Evolutionary conservation across 768 basidiomycete species (phyloP), one percentile per base, ranked within the genome.

Genomic region (Trametes cubensis): DNA sequence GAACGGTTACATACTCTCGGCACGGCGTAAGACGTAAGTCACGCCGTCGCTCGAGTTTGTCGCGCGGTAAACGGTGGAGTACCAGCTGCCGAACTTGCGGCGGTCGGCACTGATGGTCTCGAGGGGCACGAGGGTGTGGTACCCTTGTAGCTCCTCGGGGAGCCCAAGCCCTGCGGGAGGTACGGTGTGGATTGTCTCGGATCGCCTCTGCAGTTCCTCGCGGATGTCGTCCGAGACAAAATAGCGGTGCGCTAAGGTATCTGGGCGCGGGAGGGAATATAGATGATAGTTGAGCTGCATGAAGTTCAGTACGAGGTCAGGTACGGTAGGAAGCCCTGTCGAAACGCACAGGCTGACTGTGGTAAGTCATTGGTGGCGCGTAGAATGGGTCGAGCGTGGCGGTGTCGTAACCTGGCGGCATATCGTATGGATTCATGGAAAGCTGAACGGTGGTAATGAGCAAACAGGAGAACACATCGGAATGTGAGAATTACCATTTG

Each of bases 61-160:
- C 0, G 94, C 97, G 39, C 90, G 85, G 70, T 97, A 98, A 6
- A 94, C 85, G 1, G 85, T 86, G 1, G 90, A 90, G 64, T 87
- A 84, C 86, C 92, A 95, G 65, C 85, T 92, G n/a, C 86, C 87
- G 61, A 84, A 83, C 69, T 90, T 90, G 66, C 90, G 84, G 40
- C 89, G 80, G 21, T 91, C 90, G 15, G 78, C 72, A 10, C 74
- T 70, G 21, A 75, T 74, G 30, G 78, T 76, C 71, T 95, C 94
- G 3, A 98, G 81, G 0, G 92, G 92, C 8, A 89, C 82, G 17
- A 98, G 81, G 0, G 89, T 85, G 73, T 97, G 93, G 69, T 98
- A 99, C 2, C 92, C 91, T 69, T 94, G 91, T 0, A 98, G 75
- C 63, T 96, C 93, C 18, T 92, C 88, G 0, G 95, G 95, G 10